Conservation (phyloP, 2,329 filamentous ascomycete species). For the Onygena corvina region DNA sequence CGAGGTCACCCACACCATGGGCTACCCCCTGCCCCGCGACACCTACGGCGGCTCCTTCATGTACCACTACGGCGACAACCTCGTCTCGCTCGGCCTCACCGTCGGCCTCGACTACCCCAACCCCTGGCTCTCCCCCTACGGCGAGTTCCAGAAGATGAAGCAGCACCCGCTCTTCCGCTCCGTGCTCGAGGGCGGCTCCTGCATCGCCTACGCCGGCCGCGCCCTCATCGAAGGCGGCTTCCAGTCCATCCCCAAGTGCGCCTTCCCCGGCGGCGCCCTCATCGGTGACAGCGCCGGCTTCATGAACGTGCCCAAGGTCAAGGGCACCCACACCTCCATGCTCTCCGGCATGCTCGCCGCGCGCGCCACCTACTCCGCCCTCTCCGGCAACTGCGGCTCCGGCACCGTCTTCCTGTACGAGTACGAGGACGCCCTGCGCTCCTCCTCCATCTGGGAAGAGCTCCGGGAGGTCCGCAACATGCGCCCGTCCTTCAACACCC, state of each 20-base stretch:
- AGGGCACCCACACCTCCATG: slow-evolving; percentile 97
- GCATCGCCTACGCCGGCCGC: slow-evolving; percentile 88
- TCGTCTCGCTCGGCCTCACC: slow-evolving; percentile 83
- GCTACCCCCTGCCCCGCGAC: slow-evolving; percentile 75
- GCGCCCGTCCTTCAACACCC: slow-evolving; percentile 82
- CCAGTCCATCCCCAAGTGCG: slow-evolving; percentile 93
- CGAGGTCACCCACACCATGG: slow-evolving; percentile 77
- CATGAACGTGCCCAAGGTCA: slow-evolving; percentile 95
- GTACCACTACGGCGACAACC: slow-evolving; percentile 98
- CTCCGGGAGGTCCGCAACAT: slow-evolving; percentile 94
- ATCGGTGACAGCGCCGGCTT: slow-evolving; percentile 96
- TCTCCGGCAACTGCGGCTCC: slow-evolving; percentile 40
- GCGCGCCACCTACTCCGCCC: slow-evolving; percentile 72
- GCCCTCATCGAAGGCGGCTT: slow-evolving; percentile 90
- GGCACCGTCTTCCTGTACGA: slow-evolving; percentile 83
- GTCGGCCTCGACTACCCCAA: slow-evolving; percentile 92
- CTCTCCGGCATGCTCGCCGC: slow-evolving; percentile 93
- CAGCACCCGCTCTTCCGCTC: slow-evolving; percentile 81
- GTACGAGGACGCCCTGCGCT: slow-evolving; percentile 79
- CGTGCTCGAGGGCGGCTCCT: slow-evolving; percentile 90
- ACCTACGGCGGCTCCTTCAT: slow-evolving; percentile 98
- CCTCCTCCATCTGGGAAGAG: slow-evolving; percentile 85
- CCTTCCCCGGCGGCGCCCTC: slow-evolving; percentile 88
- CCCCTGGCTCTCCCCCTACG: slow-evolving; percentile 89
- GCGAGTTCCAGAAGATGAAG: slow-evolving; percentile 97